A percentile compares a stretch with the other conserved stretches of the same genome.
Evolutionary conservation across 768 basidiomycete genomes (phyloP).

Genomic region (Rhizopogon vesiculosus): DNA sequence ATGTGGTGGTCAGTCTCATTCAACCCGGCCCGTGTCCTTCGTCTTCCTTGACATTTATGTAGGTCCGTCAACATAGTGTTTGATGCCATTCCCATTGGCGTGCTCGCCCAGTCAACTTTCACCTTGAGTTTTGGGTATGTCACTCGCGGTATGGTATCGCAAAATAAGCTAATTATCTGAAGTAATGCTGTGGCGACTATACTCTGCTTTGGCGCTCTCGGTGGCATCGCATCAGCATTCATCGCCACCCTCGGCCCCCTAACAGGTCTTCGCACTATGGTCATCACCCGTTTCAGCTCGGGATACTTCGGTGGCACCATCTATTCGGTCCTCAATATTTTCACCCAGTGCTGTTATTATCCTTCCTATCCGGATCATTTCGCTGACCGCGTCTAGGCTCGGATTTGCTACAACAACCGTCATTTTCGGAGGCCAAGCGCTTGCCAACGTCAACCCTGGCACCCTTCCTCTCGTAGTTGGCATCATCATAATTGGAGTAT

Average conservation of each 20-base stretch:
- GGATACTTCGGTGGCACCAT: slow-evolving; percentile 46
- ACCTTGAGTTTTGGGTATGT: slow-evolving; percentile 43
- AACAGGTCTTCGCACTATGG: slow-evolving; percentile 52
- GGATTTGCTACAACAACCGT: slow-evolving; percentile 45
- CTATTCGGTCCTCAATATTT: slow-evolving; percentile 49
- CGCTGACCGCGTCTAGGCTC: slow-evolving; percentile 23
- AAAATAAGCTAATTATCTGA: background rate
- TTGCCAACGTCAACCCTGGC: slow-evolving; percentile 39
- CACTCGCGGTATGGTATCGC: background rate
- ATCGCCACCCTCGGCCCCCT: slow-evolving; percentile 50
- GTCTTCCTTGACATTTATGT: background rate
- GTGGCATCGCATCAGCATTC: slow-evolving; percentile 38
- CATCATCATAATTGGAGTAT: slow-evolving; percentile 41
- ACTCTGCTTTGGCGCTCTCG: slow-evolving; percentile 42
- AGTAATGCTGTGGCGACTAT: slow-evolving; percentile 43
- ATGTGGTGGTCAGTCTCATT: slow-evolving; percentile 37
- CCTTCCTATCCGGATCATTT: background rate
- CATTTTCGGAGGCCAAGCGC: slow-evolving; percentile 51
- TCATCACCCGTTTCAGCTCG: slow-evolving; percentile 43
- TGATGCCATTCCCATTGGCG: slow-evolving; percentile 46
- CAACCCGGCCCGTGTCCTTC: no score
- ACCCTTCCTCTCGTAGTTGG: slow-evolving; percentile 44
- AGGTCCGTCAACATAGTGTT: slow-evolving; percentile 47
- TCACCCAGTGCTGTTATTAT: slow-evolving; percentile 34
- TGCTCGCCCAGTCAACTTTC: slow-evolving; percentile 42